These are phyloP conservation scores for Meira nashicola DNA, from an alignment of 1,284 basidiomycete genomes.

Conservation along the genomic window DNA sequence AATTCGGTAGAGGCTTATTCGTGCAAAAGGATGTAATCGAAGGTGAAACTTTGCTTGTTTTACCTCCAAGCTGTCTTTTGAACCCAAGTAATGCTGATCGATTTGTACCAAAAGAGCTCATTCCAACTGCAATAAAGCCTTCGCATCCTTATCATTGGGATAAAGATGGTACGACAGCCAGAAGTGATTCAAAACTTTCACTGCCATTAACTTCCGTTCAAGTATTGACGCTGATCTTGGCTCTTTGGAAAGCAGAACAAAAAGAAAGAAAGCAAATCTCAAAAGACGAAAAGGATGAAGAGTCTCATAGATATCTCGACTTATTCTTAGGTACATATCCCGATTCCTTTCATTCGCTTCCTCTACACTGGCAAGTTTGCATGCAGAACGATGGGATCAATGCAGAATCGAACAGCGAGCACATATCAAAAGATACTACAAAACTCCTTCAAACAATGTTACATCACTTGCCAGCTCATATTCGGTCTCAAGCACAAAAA, in stretches of 20 bases:
- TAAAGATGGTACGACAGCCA: not conserved
- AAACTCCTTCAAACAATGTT: not conserved
- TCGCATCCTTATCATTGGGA: slow-evolving; percentile 6
- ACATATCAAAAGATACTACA: not conserved
- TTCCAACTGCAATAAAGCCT: not conserved
- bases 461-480: slow-evolving; percentile 1
- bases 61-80: not conserved
- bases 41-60: not conserved
- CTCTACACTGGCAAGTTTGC: slow-evolving; percentile 10
- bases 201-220: slow-evolving; percentile 9
- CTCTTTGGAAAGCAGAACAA: slow-evolving; percentile 6
- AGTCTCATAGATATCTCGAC: not conserved
- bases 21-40: too few relatives aligned
- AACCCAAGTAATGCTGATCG: not conserved
- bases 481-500: not conserved
- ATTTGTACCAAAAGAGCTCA: not conserved
- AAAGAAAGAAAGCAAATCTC: not conserved
- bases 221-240: slow-evolving; percentile 6
- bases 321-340: slow-evolving; percentile 10
- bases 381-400: not conserved
- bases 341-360: not conserved
- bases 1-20: too few relatives aligned
- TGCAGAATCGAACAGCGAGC: too few relatives aligned
- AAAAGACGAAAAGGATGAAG: not conserved
- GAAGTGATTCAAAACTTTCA: not conserved